phyloP scores from a whole-genome alignment of 768 basidiomycete genomes.

The Trametes gibbosa region DNA sequence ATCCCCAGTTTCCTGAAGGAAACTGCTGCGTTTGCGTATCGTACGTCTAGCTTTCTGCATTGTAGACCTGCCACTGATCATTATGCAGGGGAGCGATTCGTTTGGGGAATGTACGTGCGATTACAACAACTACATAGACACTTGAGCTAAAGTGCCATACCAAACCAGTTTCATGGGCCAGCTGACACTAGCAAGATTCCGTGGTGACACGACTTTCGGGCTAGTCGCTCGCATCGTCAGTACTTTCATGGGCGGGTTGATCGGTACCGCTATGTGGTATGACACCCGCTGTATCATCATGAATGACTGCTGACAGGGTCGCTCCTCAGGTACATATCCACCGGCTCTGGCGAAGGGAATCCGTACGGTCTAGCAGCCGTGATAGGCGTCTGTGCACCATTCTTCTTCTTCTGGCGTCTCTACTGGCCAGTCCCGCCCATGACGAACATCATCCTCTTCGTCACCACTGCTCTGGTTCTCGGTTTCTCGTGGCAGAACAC shows the following conservation, averaged over 20 bases:
- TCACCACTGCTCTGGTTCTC: constrained; percentile 62
- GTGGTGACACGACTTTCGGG: constrained; percentile 73
- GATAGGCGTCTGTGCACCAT: constrained; percentile 65
- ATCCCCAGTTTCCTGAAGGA: constrained; percentile 57
- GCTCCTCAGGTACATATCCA: constrained; percentile 61
- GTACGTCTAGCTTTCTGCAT: constrained; percentile 34
- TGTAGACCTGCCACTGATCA: not conserved
- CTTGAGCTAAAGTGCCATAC: no score
- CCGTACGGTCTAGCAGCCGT: constrained; percentile 70
- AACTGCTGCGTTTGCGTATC: constrained; percentile 56
- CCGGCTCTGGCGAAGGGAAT: constrained; percentile 57
- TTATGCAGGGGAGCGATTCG: constrained; percentile 52
- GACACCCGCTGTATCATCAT: constrained; percentile 21
- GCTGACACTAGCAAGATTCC: constrained; percentile 64
- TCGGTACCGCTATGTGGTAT: constrained; percentile 68
- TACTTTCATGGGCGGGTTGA: constrained; percentile 63
- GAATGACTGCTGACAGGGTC: not conserved
- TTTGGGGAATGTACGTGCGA: constrained; percentile 61
- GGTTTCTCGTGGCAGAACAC: constrained; percentile 74
- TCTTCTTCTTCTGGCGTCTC: constrained; percentile 66
- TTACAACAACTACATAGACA: no score
- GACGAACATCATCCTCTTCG: constrained; percentile 67
- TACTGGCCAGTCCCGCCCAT: constrained; percentile 75
- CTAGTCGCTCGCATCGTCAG: constrained; percentile 57
- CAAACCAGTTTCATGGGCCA: constrained; percentile 67